Base-by-base conservation (phyloP, 1,284 basidiomycete species). In the Cryptococcus sp. region DNA sequence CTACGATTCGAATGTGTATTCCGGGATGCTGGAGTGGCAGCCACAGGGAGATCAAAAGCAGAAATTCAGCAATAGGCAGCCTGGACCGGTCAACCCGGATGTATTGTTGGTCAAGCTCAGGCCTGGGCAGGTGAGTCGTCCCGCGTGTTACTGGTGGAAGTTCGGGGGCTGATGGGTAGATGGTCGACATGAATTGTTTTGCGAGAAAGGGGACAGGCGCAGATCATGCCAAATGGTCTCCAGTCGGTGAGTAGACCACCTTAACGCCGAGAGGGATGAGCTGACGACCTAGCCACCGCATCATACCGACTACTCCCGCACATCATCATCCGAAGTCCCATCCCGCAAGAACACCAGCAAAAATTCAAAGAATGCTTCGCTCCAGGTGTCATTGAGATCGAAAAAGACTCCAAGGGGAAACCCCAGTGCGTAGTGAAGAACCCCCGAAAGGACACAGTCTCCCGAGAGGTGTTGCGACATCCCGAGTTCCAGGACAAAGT, bases 161-260 rank as follows among this genome's bases (percentile, higher is more conserved):
- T 11, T n/a, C 19, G 14, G 4, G 31, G 35, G 34, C 52, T 50
- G 45, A 50, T 34, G 19, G n/a, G 16, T 21, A 59, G 58, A 52
- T 66, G 48, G 56, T 93, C 73, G 89, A 97, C 67, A 67, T 95
- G 52, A 93, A 98, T 68, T 93, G 91, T 41, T 78, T 93, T 52
- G 69, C 69, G 2, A 57, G 60, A 40, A 97, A 97, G 68, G 89
- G 92, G 6, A 82, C 90, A n/a, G 93, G 91, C 19, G 90, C 88
- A 62, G 91, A 94, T 61, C 95, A 99, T 66, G 92, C 95, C 36
- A 99, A 99, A 69, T 98, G 88, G 73, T 90, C 83, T 49, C 91
- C 95, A n/a, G 95, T 98, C 44, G 89, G 88, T 88, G 58, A 56
- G 87, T 77, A 4, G 24, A 24, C 24, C 4, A 9, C 18, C 11